phyloP scores from a whole-genome alignment of 2,329 filamentous ascomycete species.

The Sphaerulina vaccinii region DNA sequence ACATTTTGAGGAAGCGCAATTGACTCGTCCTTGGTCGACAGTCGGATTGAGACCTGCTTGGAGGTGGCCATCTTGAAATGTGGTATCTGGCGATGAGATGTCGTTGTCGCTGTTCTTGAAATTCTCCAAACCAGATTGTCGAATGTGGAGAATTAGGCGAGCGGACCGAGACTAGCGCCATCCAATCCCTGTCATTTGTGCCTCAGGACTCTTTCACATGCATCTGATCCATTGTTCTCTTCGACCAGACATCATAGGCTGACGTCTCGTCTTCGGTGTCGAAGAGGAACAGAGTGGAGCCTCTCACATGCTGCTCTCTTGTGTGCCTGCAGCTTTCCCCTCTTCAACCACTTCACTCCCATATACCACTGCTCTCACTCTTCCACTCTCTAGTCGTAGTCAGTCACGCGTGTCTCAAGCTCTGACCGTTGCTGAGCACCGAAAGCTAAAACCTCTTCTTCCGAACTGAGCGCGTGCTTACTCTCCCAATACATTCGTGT shows the following conservation, averaged over 20 bases:
- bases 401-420: background rate
- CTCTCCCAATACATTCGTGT: background rate
- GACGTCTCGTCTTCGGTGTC: background rate
- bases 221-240: constrained; percentile 4
- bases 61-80: constrained; percentile 16
- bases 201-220: constrained; percentile 4
- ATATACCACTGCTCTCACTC: background rate
- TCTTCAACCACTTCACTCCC: constrained; percentile 3
- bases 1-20: constrained; percentile 55
- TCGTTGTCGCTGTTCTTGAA: background rate
- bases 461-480: constrained; percentile 5
- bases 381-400: background rate
- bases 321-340: constrained; percentile 1
- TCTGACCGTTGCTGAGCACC: background rate
- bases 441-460: constrained; percentile 1
- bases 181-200: background rate
- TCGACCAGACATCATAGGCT: constrained; percentile 1
- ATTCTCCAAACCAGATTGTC: background rate
- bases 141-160: background rate
- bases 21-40: constrained; percentile 53
- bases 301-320: background rate
- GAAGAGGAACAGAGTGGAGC: background rate
- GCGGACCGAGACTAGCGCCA: background rate
- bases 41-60: constrained; percentile 54
- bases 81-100: background rate